These are phyloP conservation scores for Boletellus sp. DNA, from an alignment of 768 basidiomycete genomes.

Conservation along the genomic window DNA sequence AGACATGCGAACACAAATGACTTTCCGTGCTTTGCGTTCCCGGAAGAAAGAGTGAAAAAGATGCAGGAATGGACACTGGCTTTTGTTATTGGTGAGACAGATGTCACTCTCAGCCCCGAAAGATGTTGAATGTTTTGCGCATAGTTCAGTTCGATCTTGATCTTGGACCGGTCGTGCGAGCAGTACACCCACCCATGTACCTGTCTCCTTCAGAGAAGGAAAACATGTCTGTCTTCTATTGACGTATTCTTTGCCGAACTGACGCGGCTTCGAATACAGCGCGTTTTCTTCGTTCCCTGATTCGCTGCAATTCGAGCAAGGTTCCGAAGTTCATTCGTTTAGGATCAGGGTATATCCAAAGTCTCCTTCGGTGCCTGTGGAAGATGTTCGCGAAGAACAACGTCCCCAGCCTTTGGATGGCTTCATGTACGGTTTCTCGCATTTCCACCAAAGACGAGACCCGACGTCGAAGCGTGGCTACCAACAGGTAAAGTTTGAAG, in stretches of 20 bases:
- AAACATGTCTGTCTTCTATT: constrained; percentile 58
- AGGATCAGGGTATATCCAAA: constrained; percentile 59
- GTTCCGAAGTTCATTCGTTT: constrained; percentile 82
- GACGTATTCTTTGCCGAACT: neutral
- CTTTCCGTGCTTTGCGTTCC: constrained; percentile 43
- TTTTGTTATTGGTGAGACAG: constrained; percentile 58
- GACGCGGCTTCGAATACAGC: constrained; percentile 37
- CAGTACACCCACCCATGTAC: constrained; percentile 63
- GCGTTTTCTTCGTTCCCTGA: constrained; percentile 94
- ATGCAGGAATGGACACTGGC: constrained; percentile 67
- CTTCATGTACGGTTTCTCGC: constrained; percentile 73
- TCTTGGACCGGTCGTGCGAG: constrained; percentile 72
- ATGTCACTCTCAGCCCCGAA: neutral
- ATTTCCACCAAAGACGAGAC: constrained; percentile 73
- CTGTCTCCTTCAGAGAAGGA: constrained; percentile 67
- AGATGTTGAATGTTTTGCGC: constrained; percentile 5
- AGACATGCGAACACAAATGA: constrained; percentile 36
- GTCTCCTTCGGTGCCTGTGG: constrained; percentile 15
- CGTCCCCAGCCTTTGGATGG: constrained; percentile 50
- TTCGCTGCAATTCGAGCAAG: constrained; percentile 80
- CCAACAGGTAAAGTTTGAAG: constrained; percentile 52
- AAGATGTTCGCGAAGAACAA: constrained; percentile 20
- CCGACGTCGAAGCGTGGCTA: constrained; percentile 70
- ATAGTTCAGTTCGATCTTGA: constrained; percentile 88
- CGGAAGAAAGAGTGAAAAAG: constrained; percentile 42